Evolutionary conservation across 192 early-diverging fungal genomes (phyloP).

Genomic region (Pecoramyces ruminantium): DNA sequence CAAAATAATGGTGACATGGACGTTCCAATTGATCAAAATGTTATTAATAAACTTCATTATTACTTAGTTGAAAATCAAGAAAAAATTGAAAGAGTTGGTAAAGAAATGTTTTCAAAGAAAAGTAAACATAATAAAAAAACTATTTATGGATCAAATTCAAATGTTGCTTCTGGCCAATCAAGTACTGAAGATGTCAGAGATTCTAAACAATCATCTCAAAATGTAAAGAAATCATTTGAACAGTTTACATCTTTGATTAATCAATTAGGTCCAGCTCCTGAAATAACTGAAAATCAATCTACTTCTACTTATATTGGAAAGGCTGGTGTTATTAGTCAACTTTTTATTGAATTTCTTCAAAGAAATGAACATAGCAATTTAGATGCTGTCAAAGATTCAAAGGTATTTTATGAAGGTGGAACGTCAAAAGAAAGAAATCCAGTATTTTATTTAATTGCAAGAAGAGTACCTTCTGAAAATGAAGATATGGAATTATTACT

Average conservation of each 20-base stretch:
- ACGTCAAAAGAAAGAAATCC: slow-evolving; percentile 56
- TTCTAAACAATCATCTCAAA: background rate
- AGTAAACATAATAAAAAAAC: background rate
- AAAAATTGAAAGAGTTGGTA: background rate
- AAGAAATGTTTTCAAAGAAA: background rate
- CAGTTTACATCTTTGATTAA: slow-evolving; percentile 69
- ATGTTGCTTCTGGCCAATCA: background rate
- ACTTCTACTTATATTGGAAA: slow-evolving; percentile 12
- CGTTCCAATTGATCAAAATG: background rate
- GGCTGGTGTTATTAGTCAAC: slow-evolving; percentile 20
- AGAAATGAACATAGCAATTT: slow-evolving; percentile 45
- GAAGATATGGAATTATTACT: slow-evolving; percentile 74
- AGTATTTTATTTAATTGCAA: slow-evolving; percentile 71
- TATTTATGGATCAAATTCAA: background rate
- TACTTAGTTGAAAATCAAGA: background rate
- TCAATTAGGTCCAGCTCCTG: slow-evolving; percentile 72
- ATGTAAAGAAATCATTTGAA: slow-evolving; percentile 43
- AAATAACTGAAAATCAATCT: slow-evolving; percentile 15
- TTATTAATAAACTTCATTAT: background rate
- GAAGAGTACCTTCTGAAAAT: slow-evolving; percentile 51
- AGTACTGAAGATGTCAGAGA: background rate
- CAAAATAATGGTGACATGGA: background rate
- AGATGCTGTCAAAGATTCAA: slow-evolving; percentile 48
- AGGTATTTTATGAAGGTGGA: slow-evolving; percentile 69
- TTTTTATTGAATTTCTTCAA: slow-evolving; percentile 51